phyloP scores from a whole-genome alignment of 208 protist genomes.

The Trypanosoma grayi region DNA sequence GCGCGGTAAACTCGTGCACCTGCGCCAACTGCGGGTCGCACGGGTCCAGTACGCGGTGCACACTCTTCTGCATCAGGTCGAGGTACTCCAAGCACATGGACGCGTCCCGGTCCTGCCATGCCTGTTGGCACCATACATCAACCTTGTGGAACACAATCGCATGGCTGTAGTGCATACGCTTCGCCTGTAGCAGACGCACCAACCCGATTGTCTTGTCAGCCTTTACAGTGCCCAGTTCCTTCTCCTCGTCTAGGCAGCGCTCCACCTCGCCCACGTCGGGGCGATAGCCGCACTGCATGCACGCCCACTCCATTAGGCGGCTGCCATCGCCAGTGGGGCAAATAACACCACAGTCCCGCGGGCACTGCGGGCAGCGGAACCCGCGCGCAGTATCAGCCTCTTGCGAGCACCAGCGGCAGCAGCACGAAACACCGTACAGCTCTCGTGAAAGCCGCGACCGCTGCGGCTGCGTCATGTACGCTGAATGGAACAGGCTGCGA shows the following conservation, averaged over 20 bases:
- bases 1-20: conserved; percentile 31
- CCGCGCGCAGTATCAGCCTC: conserved; percentile 24
- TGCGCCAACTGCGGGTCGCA: conserved; percentile 29
- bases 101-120: conserved; percentile 27
- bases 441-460: conserved; percentile 1
- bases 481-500: conserved; percentile 10
- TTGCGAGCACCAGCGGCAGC: conserved; percentile 20
- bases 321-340: conserved; percentile 22
- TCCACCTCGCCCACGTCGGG: conserved; percentile 12
- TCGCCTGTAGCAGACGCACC: conserved; percentile 12
- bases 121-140: conserved; percentile 27
- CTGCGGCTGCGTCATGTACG: conserved; percentile 23
- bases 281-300: conserved; percentile 27
- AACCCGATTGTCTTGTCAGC: conserved; percentile 33
- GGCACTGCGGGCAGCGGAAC: conserved; percentile 29
- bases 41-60: conserved; percentile 24
- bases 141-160: conserved; percentile 29
- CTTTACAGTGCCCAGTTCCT: conserved; percentile 15
- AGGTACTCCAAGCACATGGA: conserved; percentile 20
- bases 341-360: conserved; percentile 25
- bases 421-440: conserved; percentile 21
- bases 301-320: conserved; percentile 13
- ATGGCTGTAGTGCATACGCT: conserved; percentile 30
- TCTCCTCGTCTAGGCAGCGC: conserved; percentile 20
- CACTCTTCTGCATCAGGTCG: conserved; percentile 28